Base-by-base conservation (phyloP, 805 yeast species). In the Saccharomycopsis microspora region DNA sequence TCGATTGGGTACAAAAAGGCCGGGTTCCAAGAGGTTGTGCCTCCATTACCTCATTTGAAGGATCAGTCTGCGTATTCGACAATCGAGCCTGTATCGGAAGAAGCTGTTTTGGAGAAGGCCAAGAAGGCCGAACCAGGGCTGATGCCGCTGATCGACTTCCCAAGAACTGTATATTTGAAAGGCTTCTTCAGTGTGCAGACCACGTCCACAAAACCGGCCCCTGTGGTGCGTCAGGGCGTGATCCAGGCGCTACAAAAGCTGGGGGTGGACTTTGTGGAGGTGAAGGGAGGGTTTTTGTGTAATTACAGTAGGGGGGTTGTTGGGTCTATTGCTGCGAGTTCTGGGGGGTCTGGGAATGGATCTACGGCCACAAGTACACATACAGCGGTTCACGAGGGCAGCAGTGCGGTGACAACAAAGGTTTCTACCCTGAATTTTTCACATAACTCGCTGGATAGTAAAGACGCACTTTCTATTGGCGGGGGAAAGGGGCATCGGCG, bases 131-230 rank as follows among this genome's bases (percentile, higher is more conserved):
- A 79, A 48, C 77, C 82, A 2, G 86, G 85, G 47, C 66, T 83
- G 10, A 88, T 89, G 96, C 95, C 94, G 31, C 87, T 96, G 0
- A 87, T 90, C 61, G 96, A 89, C 59, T 86, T 80, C 60, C 95
- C 96, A 51, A 83, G 83, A 65, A 89, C 95, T 1, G 73, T 89
- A 55, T 88, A 87, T 68, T 72, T 89, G 62, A 86, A 88, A 61
- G 97, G 97, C 1, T 89, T 90, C 60, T 89, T 89, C 65, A 81
- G 90, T 51, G 97, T 89, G 43, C 96, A 89, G 65, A 85, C 95
- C 1, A 89, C 97, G 0, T 87, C 96, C 2, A 85, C 96, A 3
- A 87, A 87, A 58, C 93, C 96, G 19, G 70, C 90, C 48, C 89
- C 95, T 8, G 84, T 85, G 53, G 88, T 89, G 49, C 76, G 97